Evolutionary conservation across 2,329 filamentous ascomycete species (phyloP).

Genomic region (Fusarium scirpi): DNA sequence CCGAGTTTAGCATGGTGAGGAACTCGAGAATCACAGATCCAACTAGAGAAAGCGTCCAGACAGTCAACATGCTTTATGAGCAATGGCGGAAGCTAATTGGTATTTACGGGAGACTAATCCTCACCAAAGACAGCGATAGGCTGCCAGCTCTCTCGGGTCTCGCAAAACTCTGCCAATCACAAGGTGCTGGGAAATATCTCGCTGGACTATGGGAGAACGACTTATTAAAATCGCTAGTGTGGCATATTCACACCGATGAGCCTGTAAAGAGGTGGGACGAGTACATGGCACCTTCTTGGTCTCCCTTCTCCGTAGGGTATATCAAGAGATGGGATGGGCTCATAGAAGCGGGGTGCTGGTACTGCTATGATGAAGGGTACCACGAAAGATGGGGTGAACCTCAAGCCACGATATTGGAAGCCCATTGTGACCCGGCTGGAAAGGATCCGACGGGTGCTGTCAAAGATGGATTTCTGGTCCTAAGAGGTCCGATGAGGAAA

Average conservation of each 20-base stretch:
- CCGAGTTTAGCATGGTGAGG: neutral
- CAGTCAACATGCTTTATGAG: neutral
- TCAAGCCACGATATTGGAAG: neutral
- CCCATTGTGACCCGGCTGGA: neutral
- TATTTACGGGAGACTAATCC: accelerated
- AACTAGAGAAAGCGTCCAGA: accelerated
- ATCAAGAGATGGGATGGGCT: neutral
- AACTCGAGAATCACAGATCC: neutral
- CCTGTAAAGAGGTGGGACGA: neutral
- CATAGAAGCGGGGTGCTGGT: neutral
- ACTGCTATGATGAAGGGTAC: neutral
- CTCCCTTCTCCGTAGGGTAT: neutral
- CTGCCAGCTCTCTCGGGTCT: neutral
- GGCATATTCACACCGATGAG: neutral
- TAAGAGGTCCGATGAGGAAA: neutral
- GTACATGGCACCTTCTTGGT: neutral
- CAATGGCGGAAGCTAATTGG: neutral
- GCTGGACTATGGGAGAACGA: neutral
- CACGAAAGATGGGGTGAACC: neutral
- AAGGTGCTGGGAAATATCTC: neutral
- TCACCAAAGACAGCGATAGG: neutral
- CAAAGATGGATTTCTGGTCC: neutral
- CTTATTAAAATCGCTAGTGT: neutral
- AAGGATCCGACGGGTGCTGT: neutral
- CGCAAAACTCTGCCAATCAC: neutral